Conservation (phyloP, 2,329 filamentous ascomycete species). For the Byssochlamys sp. region DNA sequence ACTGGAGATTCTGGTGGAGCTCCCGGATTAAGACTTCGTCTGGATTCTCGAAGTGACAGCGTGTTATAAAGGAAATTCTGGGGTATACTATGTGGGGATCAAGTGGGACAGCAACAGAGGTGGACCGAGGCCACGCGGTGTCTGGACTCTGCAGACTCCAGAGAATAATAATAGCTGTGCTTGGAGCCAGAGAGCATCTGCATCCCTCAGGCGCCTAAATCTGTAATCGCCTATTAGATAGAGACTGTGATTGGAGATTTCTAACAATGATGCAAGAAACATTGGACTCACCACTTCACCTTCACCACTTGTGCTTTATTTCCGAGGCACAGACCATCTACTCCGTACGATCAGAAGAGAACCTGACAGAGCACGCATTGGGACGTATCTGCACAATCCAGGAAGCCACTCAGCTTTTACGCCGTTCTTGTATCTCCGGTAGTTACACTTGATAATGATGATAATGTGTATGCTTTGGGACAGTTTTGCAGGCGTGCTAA, state of each 20-base stretch:
- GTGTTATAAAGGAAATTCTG: neutral
- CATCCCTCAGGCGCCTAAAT: neutral
- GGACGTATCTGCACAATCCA: no score
- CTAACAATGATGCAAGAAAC: neutral
- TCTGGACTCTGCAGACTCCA: neutral
- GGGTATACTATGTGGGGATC: neutral
- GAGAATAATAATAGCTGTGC: neutral
- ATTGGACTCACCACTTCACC: neutral
- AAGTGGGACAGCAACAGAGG: neutral
- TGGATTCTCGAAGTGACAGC: neutral
- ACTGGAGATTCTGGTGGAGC: neutral
- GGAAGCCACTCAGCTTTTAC: no score
- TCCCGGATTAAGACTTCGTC: neutral
- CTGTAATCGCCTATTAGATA: neutral
- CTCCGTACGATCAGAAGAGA: neutral
- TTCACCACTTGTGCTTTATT: neutral
- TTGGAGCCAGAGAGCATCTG: neutral
- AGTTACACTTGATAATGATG: neutral
- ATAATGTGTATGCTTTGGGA: neutral
- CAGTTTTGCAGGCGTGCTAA: neutral
- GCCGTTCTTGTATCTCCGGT: neutral
- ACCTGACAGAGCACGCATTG: no score
- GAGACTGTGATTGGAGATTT: neutral
- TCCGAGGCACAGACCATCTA: neutral
- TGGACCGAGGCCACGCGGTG: neutral